A percentile compares a stretch with the other conserved stretches of the same genome.
phyloP scores from a whole-genome alignment of 164 flowering plant species.

The Kingdonia uniflora region DNA sequence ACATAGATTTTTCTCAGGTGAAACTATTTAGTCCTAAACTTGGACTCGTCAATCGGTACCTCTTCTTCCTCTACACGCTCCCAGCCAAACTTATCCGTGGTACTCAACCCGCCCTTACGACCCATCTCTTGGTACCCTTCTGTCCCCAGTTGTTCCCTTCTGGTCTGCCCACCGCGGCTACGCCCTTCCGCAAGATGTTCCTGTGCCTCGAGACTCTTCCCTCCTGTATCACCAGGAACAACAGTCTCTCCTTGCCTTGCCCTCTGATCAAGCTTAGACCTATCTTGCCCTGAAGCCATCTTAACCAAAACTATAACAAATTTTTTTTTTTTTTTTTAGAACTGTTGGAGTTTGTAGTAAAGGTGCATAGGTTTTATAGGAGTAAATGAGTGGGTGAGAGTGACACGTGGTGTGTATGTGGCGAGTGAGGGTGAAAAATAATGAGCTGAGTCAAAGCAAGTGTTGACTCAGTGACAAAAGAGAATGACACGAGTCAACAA shows the following conservation, averaged over 20 bases:
- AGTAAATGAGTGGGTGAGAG: no score
- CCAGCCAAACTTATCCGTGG: constrained; percentile 47
- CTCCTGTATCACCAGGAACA: constrained; percentile 72
- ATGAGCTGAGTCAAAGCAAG: no score
- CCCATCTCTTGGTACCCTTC: constrained; percentile 68
- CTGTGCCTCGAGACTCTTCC: constrained; percentile 80
- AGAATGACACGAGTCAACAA: no score
- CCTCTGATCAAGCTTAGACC: constrained; percentile 46
- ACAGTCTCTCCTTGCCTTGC: constrained; percentile 76
- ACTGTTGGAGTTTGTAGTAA: no score
- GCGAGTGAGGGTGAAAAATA: no score
- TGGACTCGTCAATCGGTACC: constrained; percentile 54
- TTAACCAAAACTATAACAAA: no score
- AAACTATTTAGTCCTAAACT: constrained; percentile 20
- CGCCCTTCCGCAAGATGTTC: constrained; percentile 81
- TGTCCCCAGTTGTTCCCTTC: constrained; percentile 48
- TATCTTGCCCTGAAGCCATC: constrained; percentile 35
- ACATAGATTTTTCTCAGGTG: background rate
- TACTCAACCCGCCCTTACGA: constrained; percentile 65
- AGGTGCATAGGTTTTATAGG: no score
- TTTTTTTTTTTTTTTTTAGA: no score
- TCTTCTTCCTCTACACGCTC: constrained; percentile 59
- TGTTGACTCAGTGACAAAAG: no score
- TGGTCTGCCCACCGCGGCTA: constrained; percentile 52
- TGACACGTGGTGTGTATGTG: no score